These are phyloP conservation scores for Oryza officinalis DNA, from an alignment of 176 grass and related monocot genomes.

Conservation along the genomic window DNA sequence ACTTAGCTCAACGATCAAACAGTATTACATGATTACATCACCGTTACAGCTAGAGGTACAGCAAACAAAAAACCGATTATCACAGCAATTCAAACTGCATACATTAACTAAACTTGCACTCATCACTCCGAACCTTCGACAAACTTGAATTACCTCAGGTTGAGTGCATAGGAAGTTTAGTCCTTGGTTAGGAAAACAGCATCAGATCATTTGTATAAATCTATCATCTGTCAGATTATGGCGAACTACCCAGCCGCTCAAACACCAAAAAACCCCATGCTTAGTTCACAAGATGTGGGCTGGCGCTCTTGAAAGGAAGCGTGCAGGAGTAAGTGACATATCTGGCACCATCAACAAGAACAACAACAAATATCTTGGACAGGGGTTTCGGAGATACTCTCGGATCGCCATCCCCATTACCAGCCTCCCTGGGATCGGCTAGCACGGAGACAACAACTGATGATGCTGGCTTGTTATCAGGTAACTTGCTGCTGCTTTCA, in stretches of 20 bases:
- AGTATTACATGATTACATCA: constrained; percentile 29
- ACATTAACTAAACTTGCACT: constrained; percentile 19
- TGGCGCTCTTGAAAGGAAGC: constrained; percentile 78
- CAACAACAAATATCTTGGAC: constrained; percentile 87
- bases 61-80: constrained; percentile 5
- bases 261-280: background rate
- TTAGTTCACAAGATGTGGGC: constrained; percentile 84
- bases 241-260: background rate
- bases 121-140: constrained; percentile 37
- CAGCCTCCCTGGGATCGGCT: constrained; percentile 90
- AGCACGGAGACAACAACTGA: constrained; percentile 85
- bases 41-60: constrained; percentile 22
- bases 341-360: constrained; percentile 89
- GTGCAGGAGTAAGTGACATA: constrained; percentile 98
- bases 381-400: constrained; percentile 68
- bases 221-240: constrained; percentile 9
- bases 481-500: constrained; percentile 67
- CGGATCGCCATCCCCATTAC: constrained; percentile 69
- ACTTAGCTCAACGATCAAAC: constrained; percentile 12
- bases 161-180: constrained; percentile 32
- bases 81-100: constrained; percentile 35
- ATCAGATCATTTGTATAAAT: constrained; percentile 16
- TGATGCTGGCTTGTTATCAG: constrained; percentile 65
- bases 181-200: constrained; percentile 40
- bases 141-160: constrained; percentile 46